Conservation (phyloP, 257 asterid genomes). For the Scutellaria galericulata region DNA sequence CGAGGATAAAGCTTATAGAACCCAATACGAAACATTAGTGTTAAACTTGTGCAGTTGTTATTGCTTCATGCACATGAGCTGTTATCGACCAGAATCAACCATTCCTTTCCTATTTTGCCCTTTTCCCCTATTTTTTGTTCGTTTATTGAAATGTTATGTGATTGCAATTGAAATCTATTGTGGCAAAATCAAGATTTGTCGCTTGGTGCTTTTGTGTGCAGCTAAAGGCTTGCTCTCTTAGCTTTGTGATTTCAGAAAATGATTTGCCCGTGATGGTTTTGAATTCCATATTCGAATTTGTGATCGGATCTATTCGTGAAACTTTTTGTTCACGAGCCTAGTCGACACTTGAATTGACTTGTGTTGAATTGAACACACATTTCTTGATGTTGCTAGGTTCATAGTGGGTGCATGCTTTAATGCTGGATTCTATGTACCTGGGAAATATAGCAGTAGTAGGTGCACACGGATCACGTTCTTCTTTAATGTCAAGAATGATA, state of each 20-base stretch:
- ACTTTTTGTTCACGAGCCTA: constrained; percentile 29
- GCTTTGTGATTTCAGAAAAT: constrained; percentile 1
- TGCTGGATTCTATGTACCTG: background rate
- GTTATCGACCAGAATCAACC: background rate
- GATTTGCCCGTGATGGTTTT: constrained; percentile 11
- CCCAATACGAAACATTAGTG: constrained; percentile 18
- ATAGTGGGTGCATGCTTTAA: constrained; percentile 5
- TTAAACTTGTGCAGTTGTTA: constrained; percentile 3
- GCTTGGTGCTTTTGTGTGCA: constrained; percentile 19
- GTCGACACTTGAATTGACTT: constrained; percentile 24
- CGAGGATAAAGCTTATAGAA: constrained; percentile 22
- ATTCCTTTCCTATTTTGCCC: background rate
- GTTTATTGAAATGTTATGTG: constrained; percentile 6
- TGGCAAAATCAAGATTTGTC: background rate
- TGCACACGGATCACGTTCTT: background rate
- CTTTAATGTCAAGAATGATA: background rate
- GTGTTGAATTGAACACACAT: constrained; percentile 20
- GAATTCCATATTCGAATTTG: background rate
- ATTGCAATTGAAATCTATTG: background rate
- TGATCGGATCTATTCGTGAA: background rate
- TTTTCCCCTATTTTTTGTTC: background rate
- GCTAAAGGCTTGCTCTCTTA: background rate
- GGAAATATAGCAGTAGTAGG: too few species aligned
- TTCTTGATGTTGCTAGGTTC: constrained; percentile 34
- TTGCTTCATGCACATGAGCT: background rate